phyloP scores from a whole-genome alignment of 2,329 filamentous ascomycete genomes.

The Septoria linicola region DNA sequence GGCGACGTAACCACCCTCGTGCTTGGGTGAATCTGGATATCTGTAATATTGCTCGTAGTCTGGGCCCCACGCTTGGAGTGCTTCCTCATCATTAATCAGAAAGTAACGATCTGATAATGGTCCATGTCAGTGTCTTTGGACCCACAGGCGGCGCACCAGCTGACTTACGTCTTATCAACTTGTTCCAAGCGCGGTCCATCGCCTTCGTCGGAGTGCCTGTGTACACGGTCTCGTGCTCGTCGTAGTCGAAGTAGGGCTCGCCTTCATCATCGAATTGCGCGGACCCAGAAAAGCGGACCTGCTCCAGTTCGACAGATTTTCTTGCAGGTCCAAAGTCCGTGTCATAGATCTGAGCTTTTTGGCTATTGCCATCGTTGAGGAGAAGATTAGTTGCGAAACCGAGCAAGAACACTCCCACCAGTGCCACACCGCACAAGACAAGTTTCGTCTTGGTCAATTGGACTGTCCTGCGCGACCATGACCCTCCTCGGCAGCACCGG shows the following conservation, averaged over 20 bases:
- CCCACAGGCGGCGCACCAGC: no score
- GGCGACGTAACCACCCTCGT: conserved; percentile 20
- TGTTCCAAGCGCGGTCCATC: conserved; percentile 10
- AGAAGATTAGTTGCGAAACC: background rate
- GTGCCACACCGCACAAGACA: background rate
- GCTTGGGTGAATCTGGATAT: background rate
- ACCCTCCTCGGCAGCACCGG: background rate
- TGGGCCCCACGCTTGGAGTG: conserved; percentile 20
- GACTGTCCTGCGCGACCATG: background rate
- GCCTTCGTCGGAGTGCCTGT: conserved; percentile 7
- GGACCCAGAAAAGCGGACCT: conserved; percentile 6
- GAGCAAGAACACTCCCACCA: background rate
- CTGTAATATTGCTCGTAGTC: conserved; percentile 6
- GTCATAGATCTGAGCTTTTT: conserved; percentile 1
- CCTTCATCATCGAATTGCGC: conserved; percentile 12
- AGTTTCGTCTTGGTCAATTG: background rate
- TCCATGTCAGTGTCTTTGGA: background rate
- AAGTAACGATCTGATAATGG: conserved; percentile 23
- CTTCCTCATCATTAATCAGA: conserved; percentile 24
- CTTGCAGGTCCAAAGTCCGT: conserved; percentile 6
- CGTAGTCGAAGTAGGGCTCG: conserved; percentile 10
- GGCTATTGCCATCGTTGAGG: background rate
- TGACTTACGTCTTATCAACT: conserved; percentile 9
- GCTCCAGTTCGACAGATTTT: conserved; percentile 3
- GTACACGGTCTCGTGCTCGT: background rate